Evolutionary conservation across 78 protist species (phyloP).

Genomic region (Dictyostelium purpureum): DNA sequence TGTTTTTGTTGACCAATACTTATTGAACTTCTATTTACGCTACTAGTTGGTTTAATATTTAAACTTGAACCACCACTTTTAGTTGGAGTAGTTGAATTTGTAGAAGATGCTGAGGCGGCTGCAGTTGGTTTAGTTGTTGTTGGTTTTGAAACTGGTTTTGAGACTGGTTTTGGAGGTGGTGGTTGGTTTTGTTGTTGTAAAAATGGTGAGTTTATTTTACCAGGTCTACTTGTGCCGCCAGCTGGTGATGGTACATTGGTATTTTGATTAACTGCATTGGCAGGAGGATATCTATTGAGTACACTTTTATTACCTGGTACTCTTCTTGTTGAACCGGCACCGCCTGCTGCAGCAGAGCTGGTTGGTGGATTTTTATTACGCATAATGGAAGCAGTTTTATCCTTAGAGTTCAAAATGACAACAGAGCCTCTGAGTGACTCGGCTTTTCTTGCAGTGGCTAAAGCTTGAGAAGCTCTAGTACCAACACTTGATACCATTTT

Average conservation of each 20-base stretch:
- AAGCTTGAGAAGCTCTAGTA: neutral
- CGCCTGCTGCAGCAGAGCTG: neutral
- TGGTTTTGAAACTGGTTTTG: neutral
- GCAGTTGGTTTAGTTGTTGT: neutral
- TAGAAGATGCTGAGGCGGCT: neutral
- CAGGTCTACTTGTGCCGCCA: neutral
- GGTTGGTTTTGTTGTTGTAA: neutral
- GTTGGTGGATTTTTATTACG: conserved; percentile 29
- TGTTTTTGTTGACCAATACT: conserved; percentile 56
- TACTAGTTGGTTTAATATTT: conserved; percentile 18
- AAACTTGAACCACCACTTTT: neutral
- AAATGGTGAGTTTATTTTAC: conserved; percentile 4
- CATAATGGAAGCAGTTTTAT: conserved; percentile 63
- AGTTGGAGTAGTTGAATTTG: neutral
- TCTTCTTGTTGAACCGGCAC: conserved; percentile 2
- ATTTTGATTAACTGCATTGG: neutral
- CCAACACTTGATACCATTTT: neutral
- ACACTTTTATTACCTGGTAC: neutral
- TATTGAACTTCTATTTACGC: conserved; percentile 9
- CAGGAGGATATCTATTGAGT: conserved; percentile 37
- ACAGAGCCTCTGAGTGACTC: conserved; percentile 60
- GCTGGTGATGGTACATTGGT: neutral
- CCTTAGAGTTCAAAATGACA: conserved; percentile 44
- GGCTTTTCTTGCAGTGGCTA: neutral
- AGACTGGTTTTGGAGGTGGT: neutral